Evolutionary conservation across 371 early-diverging fungal genomes (phyloP).

Genomic region (Apophysomyces elegans): DNA sequence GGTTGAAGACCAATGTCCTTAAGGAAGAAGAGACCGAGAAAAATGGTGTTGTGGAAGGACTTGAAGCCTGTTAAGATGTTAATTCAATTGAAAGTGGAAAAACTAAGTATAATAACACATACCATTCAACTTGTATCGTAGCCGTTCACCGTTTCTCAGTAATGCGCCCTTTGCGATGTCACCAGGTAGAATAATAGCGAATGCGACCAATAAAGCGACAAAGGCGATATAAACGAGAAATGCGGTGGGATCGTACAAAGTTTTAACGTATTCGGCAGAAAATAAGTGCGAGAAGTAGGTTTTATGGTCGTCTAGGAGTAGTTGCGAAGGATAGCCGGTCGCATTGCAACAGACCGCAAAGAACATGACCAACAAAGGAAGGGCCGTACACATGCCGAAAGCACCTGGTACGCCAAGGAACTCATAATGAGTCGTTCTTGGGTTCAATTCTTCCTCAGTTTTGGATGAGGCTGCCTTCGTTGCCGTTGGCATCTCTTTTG

Average conservation of each 20-base stretch:
- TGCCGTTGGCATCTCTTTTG: neutral
- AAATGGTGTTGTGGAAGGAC: constrained; percentile 60
- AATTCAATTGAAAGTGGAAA: neutral
- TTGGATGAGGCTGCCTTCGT: neutral
- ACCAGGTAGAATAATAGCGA: constrained; percentile 74
- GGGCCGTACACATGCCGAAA: constrained; percentile 57
- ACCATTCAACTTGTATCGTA: constrained; percentile 82
- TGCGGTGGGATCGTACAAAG: constrained; percentile 52
- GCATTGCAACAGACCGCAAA: constrained; percentile 45
- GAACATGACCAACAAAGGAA: constrained; percentile 65
- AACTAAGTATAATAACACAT: constrained; percentile 15
- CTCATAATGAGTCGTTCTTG: constrained; percentile 65
- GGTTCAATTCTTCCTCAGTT: constrained; percentile 44
- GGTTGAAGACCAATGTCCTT: constrained; percentile 33
- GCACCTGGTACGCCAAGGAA: constrained; percentile 90
- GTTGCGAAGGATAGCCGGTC: constrained; percentile 47
- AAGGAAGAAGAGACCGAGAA: constrained; percentile 47
- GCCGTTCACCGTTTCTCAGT: constrained; percentile 66
- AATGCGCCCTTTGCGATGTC: constrained; percentile 65
- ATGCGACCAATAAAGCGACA: constrained; percentile 69
- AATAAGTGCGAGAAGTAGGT: constrained; percentile 20
- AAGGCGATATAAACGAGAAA: constrained; percentile 68
- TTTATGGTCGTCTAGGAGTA: constrained; percentile 29
- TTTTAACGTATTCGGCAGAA: constrained; percentile 27
- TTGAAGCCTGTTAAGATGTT: constrained; percentile 29